phyloP scores from a whole-genome alignment of 2,329 filamentous ascomycete genomes.

The Parafenestella ontariensis region DNA sequence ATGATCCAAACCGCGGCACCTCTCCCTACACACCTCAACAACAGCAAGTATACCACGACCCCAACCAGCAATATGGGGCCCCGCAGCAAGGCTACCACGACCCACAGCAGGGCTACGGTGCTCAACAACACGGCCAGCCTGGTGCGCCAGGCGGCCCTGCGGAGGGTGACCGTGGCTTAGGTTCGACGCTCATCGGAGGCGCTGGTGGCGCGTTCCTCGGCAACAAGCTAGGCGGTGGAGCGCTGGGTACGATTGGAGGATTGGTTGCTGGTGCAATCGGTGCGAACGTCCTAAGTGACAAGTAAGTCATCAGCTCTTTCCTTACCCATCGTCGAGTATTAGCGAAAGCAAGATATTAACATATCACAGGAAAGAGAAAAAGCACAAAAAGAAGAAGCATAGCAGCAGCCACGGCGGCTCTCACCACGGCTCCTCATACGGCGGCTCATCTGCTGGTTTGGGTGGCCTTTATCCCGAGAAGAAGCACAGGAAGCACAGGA shows the following conservation, averaged over 20 bases:
- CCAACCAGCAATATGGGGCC: constrained; percentile 29
- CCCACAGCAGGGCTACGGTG: constrained; percentile 31
- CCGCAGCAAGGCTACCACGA: constrained; percentile 18
- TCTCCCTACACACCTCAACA: constrained; percentile 47
- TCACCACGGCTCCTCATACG: constrained; percentile 35
- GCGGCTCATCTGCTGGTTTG: constrained; percentile 43
- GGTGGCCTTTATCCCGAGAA: constrained; percentile 44
- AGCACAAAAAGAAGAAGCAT: constrained; percentile 47
- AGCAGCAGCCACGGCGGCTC: constrained; percentile 32
- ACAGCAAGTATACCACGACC: constrained; percentile 28
- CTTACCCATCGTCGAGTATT: too few species aligned
- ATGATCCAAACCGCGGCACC: constrained; percentile 45
- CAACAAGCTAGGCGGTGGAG: constrained; percentile 61
- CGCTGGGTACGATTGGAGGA: constrained; percentile 60
- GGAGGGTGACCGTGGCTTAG: constrained; percentile 64
- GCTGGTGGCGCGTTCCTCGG: constrained; percentile 63
- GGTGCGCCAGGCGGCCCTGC: constrained; percentile 40
- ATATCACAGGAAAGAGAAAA: constrained; percentile 36
- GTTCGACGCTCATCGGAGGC: constrained; percentile 61
- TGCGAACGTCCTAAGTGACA: constrained; percentile 60
- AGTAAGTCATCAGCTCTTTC: constrained; percentile 32
- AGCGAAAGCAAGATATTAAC: background rate
- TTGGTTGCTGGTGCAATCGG: constrained; percentile 62
- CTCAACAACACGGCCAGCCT: constrained; percentile 51
- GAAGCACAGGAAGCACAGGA: constrained; percentile 29